Base-by-base conservation (phyloP, 73 alveolate genomes). In the Paramecium sexaurelia region DNA sequence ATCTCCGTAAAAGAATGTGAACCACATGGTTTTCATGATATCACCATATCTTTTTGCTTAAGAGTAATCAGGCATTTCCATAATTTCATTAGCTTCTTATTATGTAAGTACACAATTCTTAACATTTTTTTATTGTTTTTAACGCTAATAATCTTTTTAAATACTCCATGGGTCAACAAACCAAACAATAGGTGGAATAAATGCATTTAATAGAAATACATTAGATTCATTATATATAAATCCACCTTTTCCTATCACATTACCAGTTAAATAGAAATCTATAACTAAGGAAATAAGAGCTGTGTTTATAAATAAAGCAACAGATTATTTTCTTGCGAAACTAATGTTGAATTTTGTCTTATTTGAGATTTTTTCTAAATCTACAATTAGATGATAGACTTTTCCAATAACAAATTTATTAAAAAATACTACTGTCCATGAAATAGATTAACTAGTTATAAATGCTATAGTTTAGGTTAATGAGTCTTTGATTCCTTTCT, bases 11-110 rank as follows among this genome's bases (percentile, higher is more conserved):
- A 85, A 85, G 71, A 85, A 85, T 26, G 92, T 85, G 86, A 85
- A 85, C 92, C 92, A 85, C 92, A 85, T 85, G 0, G 92, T 85
- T 35, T 85, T 85, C 92, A 85, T 85, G 15, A 85, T 85, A 57
- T 85, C 92, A 1, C 87, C 92, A 85, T 85, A 85, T 85, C 92
- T 55, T 37, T 85, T 85, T 45, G 87, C 92, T 22, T 55, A 35
- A n/a, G 92, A 56, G 26, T 85, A 85, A 73, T 73, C 84, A 32
- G 92, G 92, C 57, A 56, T 56, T 26, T 85, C 92, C 92, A 85
- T 85, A 10, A 85, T 7, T 29, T 69, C 56, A 61, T 85, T 85
- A 1, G 92, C 92, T 57, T 85, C 85, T 20, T 55, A 5, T 39
- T 85, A 57, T 17, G 92, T 85, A 10, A 85, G 40, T 0, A 57